Evolutionary conservation across 2,329 filamentous ascomycete genomes (phyloP).

Genomic region (Coniochaeta sp.): DNA sequence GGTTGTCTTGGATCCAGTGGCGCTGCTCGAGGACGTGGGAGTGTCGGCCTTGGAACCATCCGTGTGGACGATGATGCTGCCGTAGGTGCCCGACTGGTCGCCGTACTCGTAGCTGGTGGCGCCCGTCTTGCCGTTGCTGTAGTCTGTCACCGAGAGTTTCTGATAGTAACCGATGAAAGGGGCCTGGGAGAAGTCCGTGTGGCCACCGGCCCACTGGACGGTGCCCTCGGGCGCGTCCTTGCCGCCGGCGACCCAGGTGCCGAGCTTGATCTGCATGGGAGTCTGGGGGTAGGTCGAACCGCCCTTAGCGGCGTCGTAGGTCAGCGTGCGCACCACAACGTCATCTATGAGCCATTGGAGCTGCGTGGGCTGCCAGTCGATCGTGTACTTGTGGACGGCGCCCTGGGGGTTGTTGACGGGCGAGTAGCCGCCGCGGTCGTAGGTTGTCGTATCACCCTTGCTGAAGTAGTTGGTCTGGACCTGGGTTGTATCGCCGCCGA

Average conservation of each 20-base stretch:
- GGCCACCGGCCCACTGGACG: conserved; percentile 60
- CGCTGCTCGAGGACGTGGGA: conserved; percentile 9
- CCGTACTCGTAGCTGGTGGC: conserved; percentile 45
- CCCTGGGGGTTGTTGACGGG: conserved; percentile 45
- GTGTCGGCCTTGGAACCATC: conserved; percentile 20
- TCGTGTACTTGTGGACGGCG: conserved; percentile 54
- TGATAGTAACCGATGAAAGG: conserved; percentile 52
- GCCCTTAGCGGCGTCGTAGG: conserved; percentile 37
- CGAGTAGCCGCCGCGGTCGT: conserved; percentile 61
- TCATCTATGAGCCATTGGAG: conserved; percentile 55
- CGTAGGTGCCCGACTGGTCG: conserved; percentile 39
- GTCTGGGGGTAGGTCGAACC: conserved; percentile 60
- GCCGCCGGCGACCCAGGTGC: conserved; percentile 46
- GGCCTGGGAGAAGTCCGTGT: conserved; percentile 40
- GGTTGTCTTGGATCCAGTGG: conserved; percentile 8
- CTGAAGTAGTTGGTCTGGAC: conserved; percentile 86
- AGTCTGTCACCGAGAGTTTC: conserved; percentile 46
- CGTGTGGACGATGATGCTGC: conserved; percentile 43
- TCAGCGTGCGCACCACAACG: conserved; percentile 34
- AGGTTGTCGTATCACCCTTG: conserved; percentile 64
- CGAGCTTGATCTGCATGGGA: conserved; percentile 59
- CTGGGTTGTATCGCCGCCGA: conserved; percentile 65
- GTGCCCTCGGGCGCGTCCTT: conserved; percentile 45
- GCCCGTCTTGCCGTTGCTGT: conserved; percentile 37
- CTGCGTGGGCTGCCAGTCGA: conserved; percentile 56